These are phyloP conservation scores for Solanum sejunctum DNA, from an alignment of 257 asterid genomes.

Conservation along the genomic window DNA sequence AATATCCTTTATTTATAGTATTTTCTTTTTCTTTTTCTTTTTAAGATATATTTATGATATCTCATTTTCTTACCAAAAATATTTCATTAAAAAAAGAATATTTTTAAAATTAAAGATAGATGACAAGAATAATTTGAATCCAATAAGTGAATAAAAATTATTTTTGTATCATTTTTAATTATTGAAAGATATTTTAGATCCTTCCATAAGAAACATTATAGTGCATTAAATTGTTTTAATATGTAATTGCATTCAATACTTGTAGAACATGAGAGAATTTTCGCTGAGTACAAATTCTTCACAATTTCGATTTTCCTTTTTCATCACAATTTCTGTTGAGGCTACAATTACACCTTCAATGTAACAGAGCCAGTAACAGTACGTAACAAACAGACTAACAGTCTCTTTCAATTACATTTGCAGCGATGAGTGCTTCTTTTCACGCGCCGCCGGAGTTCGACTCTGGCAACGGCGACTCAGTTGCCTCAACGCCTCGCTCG, in stretches of 20 bases:
- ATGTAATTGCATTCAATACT: neutral
- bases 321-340: neutral
- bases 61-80: too few species aligned
- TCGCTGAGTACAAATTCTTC: neutral
- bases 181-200: too few species aligned
- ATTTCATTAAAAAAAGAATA: too few species aligned
- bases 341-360: neutral
- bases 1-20: too few species aligned
- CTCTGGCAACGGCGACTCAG: slow-evolving; percentile 37
- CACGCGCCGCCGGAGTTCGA: slow-evolving; percentile 35
- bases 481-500: slow-evolving; percentile 75
- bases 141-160: too few species aligned
- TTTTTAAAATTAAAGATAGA: too few species aligned
- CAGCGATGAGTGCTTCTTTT: slow-evolving; percentile 34
- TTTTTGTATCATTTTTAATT: too few species aligned
- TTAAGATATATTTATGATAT: too few species aligned
- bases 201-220: too few species aligned
- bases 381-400: neutral
- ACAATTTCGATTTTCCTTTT: neutral
- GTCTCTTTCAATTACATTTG: neutral
- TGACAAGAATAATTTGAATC: rapidly evolving
- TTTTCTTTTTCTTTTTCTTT: too few species aligned
- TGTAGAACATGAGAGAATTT: too few species aligned
- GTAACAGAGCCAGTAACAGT: neutral
- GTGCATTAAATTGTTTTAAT: neutral